These are phyloP conservation scores for Aspergillus alliaceus DNA, from an alignment of 2,329 filamentous ascomycete genomes.

Conservation along the genomic window DNA sequence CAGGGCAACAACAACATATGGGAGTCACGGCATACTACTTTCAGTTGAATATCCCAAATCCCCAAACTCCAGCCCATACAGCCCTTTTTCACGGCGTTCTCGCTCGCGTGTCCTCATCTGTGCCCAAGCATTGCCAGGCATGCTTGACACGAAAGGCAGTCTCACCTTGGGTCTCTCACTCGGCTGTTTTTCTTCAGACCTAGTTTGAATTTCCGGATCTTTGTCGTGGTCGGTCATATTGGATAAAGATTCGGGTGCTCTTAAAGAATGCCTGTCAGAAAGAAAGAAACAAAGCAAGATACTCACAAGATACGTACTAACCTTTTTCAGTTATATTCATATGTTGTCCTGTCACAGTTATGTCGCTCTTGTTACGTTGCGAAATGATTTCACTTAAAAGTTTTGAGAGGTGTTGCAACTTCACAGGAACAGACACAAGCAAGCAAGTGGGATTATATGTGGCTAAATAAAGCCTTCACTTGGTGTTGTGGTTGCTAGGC, in stretches of 20 bases:
- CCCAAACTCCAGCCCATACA: not conserved
- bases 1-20: not conserved
- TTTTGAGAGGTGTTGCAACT: not conserved
- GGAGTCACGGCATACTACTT: not conserved
- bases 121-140: slow-evolving; percentile 29
- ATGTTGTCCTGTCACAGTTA: not conserved
- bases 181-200: not conserved
- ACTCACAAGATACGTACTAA: not conserved
- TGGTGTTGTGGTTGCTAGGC: not conserved
- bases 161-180: not conserved
- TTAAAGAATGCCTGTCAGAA: not conserved
- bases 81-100: slow-evolving; percentile 6
- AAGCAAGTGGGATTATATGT: not conserved
- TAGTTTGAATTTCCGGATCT: not conserved
- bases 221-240: not conserved
- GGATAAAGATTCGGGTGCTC: not conserved
- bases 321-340: not conserved
- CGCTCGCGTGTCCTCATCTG: slow-evolving; percentile 20
- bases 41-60: not conserved
- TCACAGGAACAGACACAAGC: not conserved
- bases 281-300: not conserved
- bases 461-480: not conserved
- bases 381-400: not conserved
- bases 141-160: slow-evolving; percentile 12
- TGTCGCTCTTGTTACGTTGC: not conserved